Evolutionary conservation across 148 eudicot species (phyloP).

Genomic region (Heliosperma pusillum): DNA sequence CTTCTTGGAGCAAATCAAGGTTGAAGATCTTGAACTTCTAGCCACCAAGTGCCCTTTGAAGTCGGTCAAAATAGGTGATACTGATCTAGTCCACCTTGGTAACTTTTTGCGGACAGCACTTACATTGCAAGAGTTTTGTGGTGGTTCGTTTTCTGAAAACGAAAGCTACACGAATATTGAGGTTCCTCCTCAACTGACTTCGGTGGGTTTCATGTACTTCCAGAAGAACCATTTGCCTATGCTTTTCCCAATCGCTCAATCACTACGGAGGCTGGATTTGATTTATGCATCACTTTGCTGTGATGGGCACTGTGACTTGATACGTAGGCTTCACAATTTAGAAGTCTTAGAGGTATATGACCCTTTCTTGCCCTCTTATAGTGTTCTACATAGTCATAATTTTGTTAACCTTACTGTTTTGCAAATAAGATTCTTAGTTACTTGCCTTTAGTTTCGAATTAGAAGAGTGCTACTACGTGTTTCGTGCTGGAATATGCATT

Average conservation of each 20-base stretch:
- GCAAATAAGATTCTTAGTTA: background rate
- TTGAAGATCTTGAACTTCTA: conserved; percentile 65
- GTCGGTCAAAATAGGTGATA: conserved; percentile 71
- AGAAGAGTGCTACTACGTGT: background rate
- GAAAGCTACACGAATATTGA: conserved; percentile 34
- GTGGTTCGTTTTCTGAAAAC: conserved; percentile 61
- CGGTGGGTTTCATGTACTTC: conserved; percentile 65
- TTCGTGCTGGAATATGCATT: background rate
- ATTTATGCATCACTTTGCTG: conserved; percentile 66
- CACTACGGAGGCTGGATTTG: conserved; percentile 71
- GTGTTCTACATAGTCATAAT: background rate
- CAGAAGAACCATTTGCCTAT: conserved; percentile 59
- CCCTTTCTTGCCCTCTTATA: background rate
- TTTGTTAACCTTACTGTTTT: background rate
- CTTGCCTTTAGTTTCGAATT: background rate
- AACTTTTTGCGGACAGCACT: conserved; percentile 55
- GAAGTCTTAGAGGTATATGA: conserved; percentile 86
- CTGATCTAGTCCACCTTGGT: conserved; percentile 53
- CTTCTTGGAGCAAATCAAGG: conserved; percentile 44
- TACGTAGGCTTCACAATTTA: conserved; percentile 73
- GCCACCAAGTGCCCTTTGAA: conserved; percentile 70
- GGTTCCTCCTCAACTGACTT: conserved; percentile 55
- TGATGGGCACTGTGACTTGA: conserved; percentile 63
- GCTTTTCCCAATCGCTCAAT: conserved; percentile 55
- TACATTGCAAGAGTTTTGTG: conserved; percentile 77